Evolutionary conservation across 2,329 filamentous ascomycete species (phyloP).

Genomic region (Thielaviopsis ethacetica): DNA sequence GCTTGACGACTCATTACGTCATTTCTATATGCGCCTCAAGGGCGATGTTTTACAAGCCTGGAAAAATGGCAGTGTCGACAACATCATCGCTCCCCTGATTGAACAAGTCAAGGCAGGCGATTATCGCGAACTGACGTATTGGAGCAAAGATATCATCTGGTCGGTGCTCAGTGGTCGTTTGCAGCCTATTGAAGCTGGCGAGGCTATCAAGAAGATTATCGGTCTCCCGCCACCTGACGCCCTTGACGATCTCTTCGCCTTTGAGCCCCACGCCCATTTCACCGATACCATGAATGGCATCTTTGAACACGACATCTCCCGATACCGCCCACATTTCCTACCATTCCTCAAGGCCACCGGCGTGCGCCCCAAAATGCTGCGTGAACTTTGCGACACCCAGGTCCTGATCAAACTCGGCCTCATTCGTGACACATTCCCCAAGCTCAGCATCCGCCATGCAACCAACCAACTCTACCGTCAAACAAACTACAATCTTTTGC

Average conservation of each 20-base stretch:
- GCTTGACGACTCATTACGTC: constrained; percentile 1
- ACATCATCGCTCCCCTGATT: constrained; percentile 47
- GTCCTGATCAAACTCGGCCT: constrained; percentile 62
- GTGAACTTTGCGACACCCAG: constrained; percentile 65
- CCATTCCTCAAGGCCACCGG: constrained; percentile 56
- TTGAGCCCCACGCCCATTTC: constrained; percentile 55
- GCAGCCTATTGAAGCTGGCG: constrained; percentile 51
- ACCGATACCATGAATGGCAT: constrained; percentile 71
- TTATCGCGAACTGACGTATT: constrained; percentile 46
- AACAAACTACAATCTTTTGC: constrained; percentile 87
- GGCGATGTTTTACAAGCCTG: constrained; percentile 52
- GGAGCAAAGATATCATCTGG: constrained; percentile 76
- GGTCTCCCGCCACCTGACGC: constrained; percentile 35
- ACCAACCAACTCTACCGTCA: constrained; percentile 91
- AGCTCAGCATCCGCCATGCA: constrained; percentile 71
- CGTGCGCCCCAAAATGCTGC: constrained; percentile 56
- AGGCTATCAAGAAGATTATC: constrained; percentile 57
- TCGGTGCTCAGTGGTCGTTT: constrained; percentile 56
- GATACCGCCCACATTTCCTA: constrained; percentile 36
- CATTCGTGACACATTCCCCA: constrained; percentile 69
- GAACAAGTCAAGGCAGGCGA: constrained; percentile 53
- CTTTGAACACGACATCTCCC: constrained; percentile 48
- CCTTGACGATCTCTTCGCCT: constrained; percentile 31
- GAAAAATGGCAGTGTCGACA: constrained; percentile 48
- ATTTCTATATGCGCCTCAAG: constrained; percentile 36